Base-by-base conservation (phyloP, 2,329 filamentous ascomycete genomes). In the Colletotrichum phormii region DNA sequence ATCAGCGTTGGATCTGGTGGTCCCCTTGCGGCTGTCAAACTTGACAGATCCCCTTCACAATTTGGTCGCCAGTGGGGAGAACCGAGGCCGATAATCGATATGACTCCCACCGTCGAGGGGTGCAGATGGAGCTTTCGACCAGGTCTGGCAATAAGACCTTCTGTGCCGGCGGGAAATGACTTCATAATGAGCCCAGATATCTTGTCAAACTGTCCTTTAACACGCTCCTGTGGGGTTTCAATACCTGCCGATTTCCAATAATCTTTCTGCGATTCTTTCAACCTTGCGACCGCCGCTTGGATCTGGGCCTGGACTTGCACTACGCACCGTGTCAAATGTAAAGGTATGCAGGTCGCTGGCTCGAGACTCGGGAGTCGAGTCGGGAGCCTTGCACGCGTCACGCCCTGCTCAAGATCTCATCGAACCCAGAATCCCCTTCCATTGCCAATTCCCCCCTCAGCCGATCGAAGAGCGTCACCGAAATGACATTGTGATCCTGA, bases 11-110 rank as follows among this genome's bases (percentile, higher is more conserved):
- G 53, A 71, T 73, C 66, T 71, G 64, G 55, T 71, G 66, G 71
- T 61, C 57, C 68, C 67, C 68, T 72, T 62, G 62, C 68, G 68
- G 68, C 71, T 72, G 71, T 72, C 71, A 73, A 73, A 73, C 71
- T 73, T 73, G 71, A 73, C 71, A 73, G 71, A 73, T 73, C 61
- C 71, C 70, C 67, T 73, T 71, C 54, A 67, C 49, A 72, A 73
- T 61, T 61, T 73, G 57, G 61, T 49, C 51, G 51, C 35, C 37
- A 46, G 58, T 72, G 64, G 69, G 58, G 58, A 63, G 37, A 33
- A 58, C 18, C 26, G 37, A 62, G 49, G 57, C 22, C 57, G 33
- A 49, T 49, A 49, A 49, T 67, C 64, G 68, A 67, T 57, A 42
- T 59, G 64, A 53, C 64, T 68, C 51, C 58, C 49, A 51, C 26